Evolutionary conservation across 2,329 filamentous ascomycete genomes (phyloP).

Genomic region (Fusarium continuum): DNA sequence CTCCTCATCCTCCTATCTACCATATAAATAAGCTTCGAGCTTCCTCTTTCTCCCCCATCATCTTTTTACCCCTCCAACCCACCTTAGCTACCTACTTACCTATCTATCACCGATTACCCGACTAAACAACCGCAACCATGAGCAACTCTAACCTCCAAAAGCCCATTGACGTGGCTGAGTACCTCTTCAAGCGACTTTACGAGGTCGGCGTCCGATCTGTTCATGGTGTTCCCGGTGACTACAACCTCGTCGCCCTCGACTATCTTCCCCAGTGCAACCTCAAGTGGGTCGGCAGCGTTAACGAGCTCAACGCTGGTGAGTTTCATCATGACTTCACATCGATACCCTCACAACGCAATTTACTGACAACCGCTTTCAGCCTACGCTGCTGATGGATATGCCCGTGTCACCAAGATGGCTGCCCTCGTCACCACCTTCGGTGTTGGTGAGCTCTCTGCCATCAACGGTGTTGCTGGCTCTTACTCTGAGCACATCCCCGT

Average conservation of each 20-base stretch:
- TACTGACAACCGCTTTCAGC: constrained; percentile 52
- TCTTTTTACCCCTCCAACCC: not conserved
- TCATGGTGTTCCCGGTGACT: constrained; percentile 77
- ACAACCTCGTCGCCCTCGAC: constrained; percentile 75
- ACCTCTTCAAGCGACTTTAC: constrained; percentile 71
- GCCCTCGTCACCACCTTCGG: constrained; percentile 81
- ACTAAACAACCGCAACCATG: constrained; percentile 28
- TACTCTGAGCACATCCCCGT: constrained; percentile 78
- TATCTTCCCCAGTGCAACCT: constrained; percentile 68
- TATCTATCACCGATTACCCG: not conserved
- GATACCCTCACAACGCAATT: not conserved
- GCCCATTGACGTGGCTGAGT: constrained; percentile 70
- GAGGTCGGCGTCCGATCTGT: constrained; percentile 72
- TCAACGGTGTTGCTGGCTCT: constrained; percentile 78
- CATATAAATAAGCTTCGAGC: constrained; percentile 20
- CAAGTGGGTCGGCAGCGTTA: constrained; percentile 74
- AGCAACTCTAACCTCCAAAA: constrained; percentile 51
- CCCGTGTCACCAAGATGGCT: constrained; percentile 74
- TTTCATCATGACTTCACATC: constrained; percentile 31
- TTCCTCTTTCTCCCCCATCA: constrained; percentile 9
- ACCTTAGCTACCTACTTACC: not conserved
- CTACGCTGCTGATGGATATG: constrained; percentile 84
- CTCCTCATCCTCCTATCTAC: not conserved
- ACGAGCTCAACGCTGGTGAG: constrained; percentile 76
- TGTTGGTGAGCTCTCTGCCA: constrained; percentile 76